These are phyloP conservation scores for Acanthamoeba culbertsoni DNA, from an alignment of 208 protist species.

Conservation along the genomic window DNA sequence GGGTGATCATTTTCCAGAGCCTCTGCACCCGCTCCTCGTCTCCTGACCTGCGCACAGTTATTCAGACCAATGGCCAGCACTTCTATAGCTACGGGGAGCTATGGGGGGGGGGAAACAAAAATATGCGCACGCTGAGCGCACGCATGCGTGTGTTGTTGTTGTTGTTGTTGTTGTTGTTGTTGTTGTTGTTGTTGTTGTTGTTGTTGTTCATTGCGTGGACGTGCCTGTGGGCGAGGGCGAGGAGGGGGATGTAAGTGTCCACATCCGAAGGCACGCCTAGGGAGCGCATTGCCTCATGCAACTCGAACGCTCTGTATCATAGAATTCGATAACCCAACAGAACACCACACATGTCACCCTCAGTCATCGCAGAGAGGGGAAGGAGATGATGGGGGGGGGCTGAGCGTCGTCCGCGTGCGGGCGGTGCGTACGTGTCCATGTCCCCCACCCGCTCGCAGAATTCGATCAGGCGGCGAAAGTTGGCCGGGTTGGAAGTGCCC, in stretches of 20 bases:
- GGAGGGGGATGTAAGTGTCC: not conserved
- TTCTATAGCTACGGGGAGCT: too few species aligned
- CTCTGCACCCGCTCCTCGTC: not conserved
- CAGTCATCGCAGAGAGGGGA: not conserved
- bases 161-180: too few species aligned
- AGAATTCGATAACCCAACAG: not conserved
- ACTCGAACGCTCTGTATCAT: not conserved
- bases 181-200: too few species aligned
- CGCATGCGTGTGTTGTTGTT: too few species aligned
- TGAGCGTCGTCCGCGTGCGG: too few species aligned
- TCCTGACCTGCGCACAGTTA: not conserved
- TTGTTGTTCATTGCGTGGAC: too few species aligned
- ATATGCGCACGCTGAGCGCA: not conserved
- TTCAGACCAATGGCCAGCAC: too few species aligned
- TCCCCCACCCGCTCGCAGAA: not conserved
- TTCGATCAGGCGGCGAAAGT: not conserved
- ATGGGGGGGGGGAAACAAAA: not conserved
- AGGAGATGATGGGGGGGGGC: too few species aligned
- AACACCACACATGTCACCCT: not conserved
- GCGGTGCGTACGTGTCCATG: not conserved
- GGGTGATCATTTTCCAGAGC: constrained; percentile 9
- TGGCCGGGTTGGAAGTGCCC: not conserved
- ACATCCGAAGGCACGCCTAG: not conserved
- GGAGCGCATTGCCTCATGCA: not conserved
- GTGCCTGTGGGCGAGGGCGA: not conserved